phyloP scores from a whole-genome alignment of 805 yeast genomes.

The Starmera amethionina region DNA sequence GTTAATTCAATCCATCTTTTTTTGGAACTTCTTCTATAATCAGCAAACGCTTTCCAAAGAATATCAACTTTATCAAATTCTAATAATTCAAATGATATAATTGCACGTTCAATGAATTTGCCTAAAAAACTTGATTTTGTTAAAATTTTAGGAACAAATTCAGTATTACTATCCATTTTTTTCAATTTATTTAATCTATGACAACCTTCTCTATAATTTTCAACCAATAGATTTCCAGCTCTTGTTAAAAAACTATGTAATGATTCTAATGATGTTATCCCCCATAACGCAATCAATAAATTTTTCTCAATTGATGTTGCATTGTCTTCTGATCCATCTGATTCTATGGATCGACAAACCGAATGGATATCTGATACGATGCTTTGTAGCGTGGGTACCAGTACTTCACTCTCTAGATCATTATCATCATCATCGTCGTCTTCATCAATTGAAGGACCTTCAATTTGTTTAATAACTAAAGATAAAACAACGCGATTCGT shows the following conservation, averaged over 20 bases:
- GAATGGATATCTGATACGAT: slow-evolving; percentile 17
- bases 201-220: slow-evolving; percentile 23
- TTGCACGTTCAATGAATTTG: slow-evolving; percentile 30
- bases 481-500: slow-evolving; percentile 30
- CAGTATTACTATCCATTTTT: slow-evolving; percentile 9
- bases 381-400: slow-evolving; percentile 25
- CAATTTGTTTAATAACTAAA: slow-evolving; percentile 33
- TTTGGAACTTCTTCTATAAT: slow-evolving; percentile 21
- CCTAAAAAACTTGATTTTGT: slow-evolving; percentile 36
- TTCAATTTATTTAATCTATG: slow-evolving; percentile 2
- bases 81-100: slow-evolving; percentile 30
- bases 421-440: slow-evolving; percentile 1
- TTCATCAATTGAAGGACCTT: slow-evolving; percentile 20
- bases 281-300: slow-evolving; percentile 33
- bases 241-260: slow-evolving; percentile 29
- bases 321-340: slow-evolving; percentile 11
- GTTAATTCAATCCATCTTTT: slow-evolving; percentile 17
- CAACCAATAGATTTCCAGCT: slow-evolving; percentile 23
- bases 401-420: slow-evolving; percentile 12
- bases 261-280: slow-evolving; percentile 36
- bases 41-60: slow-evolving; percentile 32
- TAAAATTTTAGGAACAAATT: slow-evolving; percentile 16
- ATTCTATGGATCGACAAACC: slow-evolving; percentile 13
- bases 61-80: slow-evolving; percentile 36
- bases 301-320: slow-evolving; percentile 21